These are phyloP conservation scores for Apiosordaria backusii DNA, from an alignment of 495 filamentous ascomycete species.

Conservation along the genomic window DNA sequence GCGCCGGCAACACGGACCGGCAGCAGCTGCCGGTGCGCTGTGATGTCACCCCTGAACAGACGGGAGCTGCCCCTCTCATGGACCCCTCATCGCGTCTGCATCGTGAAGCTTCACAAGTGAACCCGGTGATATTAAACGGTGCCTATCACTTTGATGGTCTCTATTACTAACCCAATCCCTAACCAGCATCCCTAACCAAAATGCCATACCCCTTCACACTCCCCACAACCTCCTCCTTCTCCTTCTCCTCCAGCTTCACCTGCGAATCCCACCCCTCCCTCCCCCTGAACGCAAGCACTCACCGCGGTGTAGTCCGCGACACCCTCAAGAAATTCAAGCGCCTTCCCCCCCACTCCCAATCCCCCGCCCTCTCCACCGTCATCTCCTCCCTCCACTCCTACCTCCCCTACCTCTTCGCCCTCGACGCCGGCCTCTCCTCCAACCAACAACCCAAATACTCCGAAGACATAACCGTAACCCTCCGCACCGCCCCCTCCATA, in stretches of 20 bases:
- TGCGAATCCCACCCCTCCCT: constrained; percentile 79
- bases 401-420: constrained; percentile 70
- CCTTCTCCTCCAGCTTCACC: constrained; percentile 67
- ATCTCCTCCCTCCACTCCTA: constrained; percentile 68
- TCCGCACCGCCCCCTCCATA: constrained; percentile 48
- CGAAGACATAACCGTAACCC: constrained; percentile 62
- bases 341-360: constrained; percentile 61
- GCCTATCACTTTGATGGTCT: no score
- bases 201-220: constrained; percentile 87
- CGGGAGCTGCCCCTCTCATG: background rate
- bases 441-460: constrained; percentile 41
- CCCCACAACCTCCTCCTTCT: constrained; percentile 78
- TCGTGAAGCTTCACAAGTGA: background rate
- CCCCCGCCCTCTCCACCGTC: constrained; percentile 61
- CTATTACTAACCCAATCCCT: no score
- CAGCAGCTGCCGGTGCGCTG: constrained; percentile 13
- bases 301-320: constrained; percentile 72
- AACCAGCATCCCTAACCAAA: constrained; percentile 15
- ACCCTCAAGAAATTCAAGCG: constrained; percentile 80
- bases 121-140: no score
- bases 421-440: constrained; percentile 64
- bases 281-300: constrained; percentile 68
- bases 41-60: constrained; percentile 16
- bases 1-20: background rate
- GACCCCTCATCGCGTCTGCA: background rate